phyloP scores from a whole-genome alignment of 768 basidiomycete genomes.

The Xanthoconium stramineum region DNA sequence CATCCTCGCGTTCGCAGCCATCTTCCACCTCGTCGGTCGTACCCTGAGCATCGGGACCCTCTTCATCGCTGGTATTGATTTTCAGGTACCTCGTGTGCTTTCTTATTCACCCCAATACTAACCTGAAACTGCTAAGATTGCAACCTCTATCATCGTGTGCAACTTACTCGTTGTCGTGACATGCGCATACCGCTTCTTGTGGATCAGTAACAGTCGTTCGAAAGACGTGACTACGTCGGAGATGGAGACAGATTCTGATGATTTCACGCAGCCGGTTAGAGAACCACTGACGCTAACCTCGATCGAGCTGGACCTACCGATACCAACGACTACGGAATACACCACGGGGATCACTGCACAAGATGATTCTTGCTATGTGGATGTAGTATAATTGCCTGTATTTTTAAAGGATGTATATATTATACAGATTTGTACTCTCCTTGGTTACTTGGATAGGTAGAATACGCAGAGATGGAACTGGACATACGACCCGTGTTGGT shows the following conservation, averaged over 20 bases:
- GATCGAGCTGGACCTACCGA: not conserved
- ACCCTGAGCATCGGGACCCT: not conserved
- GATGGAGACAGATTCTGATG: not conserved
- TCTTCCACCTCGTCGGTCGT: not conserved
- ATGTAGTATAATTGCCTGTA: too few relatives aligned
- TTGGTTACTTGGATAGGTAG: too few relatives aligned
- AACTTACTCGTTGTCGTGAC: not conserved
- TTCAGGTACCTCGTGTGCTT: not conserved
- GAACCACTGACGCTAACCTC: not conserved
- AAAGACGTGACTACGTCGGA: too few relatives aligned
- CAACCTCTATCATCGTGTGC: not conserved
- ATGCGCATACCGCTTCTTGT: not conserved
- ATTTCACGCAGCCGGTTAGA: not conserved
- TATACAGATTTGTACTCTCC: too few relatives aligned
- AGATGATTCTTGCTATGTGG: too few relatives aligned
- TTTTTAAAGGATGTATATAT: too few relatives aligned
- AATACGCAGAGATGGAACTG: too few relatives aligned
- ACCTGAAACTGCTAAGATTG: not conserved
- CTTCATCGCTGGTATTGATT: not conserved
- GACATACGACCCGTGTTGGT: too few relatives aligned
- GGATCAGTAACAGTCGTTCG: not conserved
- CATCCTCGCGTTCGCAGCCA: not conserved
- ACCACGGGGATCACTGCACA: too few relatives aligned
- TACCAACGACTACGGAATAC: too few relatives aligned
- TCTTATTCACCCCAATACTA: not conserved